Conservation (phyloP, 306 rosid species). For the Abrus pulchellus region DNA sequence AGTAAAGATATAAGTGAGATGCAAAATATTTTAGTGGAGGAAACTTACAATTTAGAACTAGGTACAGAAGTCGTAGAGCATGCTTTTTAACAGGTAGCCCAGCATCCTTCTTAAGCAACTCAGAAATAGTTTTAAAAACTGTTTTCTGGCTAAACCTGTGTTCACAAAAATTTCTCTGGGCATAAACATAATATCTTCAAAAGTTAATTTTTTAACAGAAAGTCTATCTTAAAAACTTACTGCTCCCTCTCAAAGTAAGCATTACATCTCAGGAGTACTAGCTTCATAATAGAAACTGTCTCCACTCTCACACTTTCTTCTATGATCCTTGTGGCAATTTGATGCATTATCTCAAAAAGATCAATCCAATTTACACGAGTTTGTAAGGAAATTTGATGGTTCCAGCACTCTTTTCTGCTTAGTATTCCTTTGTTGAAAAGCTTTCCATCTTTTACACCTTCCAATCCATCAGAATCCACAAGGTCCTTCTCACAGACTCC, state of each 20-base stretch:
- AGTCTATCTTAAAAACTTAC: slow-evolving; percentile 59
- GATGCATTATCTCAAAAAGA: slow-evolving; percentile 71
- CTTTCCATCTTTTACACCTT: slow-evolving; percentile 52
- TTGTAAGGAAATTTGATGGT: slow-evolving; percentile 53
- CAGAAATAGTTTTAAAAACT: slow-evolving; percentile 68
- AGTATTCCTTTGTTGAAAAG: slow-evolving; percentile 46
- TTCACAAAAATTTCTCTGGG: slow-evolving; percentile 40
- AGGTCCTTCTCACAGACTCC: slow-evolving; percentile 59
- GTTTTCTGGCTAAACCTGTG: slow-evolving; percentile 70
- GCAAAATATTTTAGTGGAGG: slow-evolving; percentile 19
- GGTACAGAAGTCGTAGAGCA: slow-evolving; percentile 73
- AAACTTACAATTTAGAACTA: slow-evolving; percentile 81
- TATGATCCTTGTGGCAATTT: slow-evolving; percentile 61
- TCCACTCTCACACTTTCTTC: slow-evolving; percentile 75
- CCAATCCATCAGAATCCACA: slow-evolving; percentile 56
- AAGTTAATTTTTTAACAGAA: slow-evolving; percentile 42
- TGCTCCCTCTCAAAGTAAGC: slow-evolving; percentile 74
- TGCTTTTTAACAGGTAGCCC: slow-evolving; percentile 70
- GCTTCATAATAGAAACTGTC: slow-evolving; percentile 70
- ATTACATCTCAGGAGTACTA: slow-evolving; percentile 68
- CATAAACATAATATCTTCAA: slow-evolving; percentile 33
- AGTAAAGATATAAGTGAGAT: slow-evolving; percentile 4
- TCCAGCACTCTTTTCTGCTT: slow-evolving; percentile 56
- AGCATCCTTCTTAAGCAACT: slow-evolving; percentile 77
- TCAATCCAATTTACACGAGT: slow-evolving; percentile 69